Base-by-base conservation (phyloP, 2,329 filamentous ascomycete genomes). In the Alternaria rosae region DNA sequence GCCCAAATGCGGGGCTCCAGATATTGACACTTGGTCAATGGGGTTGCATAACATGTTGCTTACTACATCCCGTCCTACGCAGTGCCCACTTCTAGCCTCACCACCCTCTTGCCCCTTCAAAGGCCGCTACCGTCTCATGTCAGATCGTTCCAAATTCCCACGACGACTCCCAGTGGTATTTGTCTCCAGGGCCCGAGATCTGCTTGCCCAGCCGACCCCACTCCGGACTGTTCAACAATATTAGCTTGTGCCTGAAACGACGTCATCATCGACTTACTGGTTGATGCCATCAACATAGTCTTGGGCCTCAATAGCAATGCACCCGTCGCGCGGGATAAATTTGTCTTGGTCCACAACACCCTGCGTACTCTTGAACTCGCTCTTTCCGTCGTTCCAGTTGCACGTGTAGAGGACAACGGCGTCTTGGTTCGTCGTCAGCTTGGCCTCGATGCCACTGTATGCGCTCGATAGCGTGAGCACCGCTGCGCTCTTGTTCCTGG, bases 351-450 rank as follows among this genome's bases (percentile, higher is more conserved):
- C 72, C 17, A 59, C 23, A 11, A 72, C 62, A 8, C 75, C 75
- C 57, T 77, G 75, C 0, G 73, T 75, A 60, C 62, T 71, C 73
- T 77, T 77, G 69, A 76, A 73, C 65, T 74, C 70, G n/a, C 69
- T 67, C 69, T 75, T 77, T 3, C 75, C 75, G 57, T 77, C 73
- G 54, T 74, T 76, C 75, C 75, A 77, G 56, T 76, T 76, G 71
- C 75, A 77, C 2, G 73, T 76, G 52, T 77, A 77, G 47, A 77
- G 44, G 5, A 77, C 73, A 48, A 77, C 70, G 6, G 68, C 75
- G 20, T 75, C 74, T 62, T 77, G 75, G 57, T 77, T 65, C 5
- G 75, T 76, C 43, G 64, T 68, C 38, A 77, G 54, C 35, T 76
- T 72, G 6, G 74, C 75, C 65, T 72, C 71, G 67, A 77, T 76